Conservation (phyloP, 768 basidiomycete species). For the Auriscalpium vulgare region DNA sequence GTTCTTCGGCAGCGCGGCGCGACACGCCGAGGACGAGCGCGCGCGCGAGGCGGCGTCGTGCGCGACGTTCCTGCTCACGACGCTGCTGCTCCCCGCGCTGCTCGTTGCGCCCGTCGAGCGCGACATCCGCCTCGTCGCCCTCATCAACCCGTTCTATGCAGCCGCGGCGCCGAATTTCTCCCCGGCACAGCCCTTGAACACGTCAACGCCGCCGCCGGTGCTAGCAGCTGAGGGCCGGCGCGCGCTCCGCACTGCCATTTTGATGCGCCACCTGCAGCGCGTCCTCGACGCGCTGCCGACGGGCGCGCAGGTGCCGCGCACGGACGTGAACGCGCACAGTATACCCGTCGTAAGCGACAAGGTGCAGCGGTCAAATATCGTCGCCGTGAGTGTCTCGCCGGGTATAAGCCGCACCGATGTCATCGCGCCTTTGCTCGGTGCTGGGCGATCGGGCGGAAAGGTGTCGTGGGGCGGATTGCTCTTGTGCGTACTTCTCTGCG, state of each 20-base stretch:
- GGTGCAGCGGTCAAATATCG: constrained; percentile 62
- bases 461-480: constrained; percentile 37
- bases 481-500: constrained; percentile 34
- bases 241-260: constrained; percentile 51
- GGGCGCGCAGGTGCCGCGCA: constrained; percentile 43
- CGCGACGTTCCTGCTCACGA: constrained; percentile 72
- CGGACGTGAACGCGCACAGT: constrained; percentile 22
- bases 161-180: constrained; percentile 52
- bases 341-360: constrained; percentile 33
- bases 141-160: constrained; percentile 86
- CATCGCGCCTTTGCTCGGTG: constrained; percentile 46
- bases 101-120: constrained; percentile 81
- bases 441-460: constrained; percentile 28
- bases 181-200: constrained; percentile 20
- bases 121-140: constrained; percentile 81
- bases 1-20: constrained; percentile 24
- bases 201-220: constrained; percentile 15
- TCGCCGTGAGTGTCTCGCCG: constrained; percentile 65
- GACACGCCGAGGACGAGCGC: constrained; percentile 23
- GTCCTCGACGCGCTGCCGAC: constrained; percentile 75
- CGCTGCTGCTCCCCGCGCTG: constrained; percentile 70
- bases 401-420: constrained; percentile 71
- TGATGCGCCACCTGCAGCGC: constrained; percentile 76
- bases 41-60: constrained; percentile 43
- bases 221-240: constrained; percentile 58